Evolutionary conservation across 2,329 filamentous ascomycete genomes (phyloP).

Genomic region (Kalaharituber pfeilii): DNA sequence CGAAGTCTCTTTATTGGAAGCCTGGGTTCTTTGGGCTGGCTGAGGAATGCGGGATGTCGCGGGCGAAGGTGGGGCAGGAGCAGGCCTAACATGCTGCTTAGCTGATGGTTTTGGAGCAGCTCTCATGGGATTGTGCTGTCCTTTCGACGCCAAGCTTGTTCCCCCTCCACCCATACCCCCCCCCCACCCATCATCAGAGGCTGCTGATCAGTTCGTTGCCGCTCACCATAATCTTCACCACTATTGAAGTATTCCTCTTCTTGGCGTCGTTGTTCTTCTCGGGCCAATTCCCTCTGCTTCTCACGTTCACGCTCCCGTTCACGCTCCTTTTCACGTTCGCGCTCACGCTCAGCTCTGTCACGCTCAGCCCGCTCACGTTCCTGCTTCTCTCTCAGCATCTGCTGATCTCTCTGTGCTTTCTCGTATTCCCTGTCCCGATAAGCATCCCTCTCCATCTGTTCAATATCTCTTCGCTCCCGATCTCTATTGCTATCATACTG

Average conservation of each 20-base stretch:
- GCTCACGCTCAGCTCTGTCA: conserved; percentile 32
- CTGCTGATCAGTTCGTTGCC: conserved; percentile 72
- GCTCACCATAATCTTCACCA: conserved; percentile 47
- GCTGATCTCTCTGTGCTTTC: conserved; percentile 30
- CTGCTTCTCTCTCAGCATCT: conserved; percentile 45
- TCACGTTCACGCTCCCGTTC: conserved; percentile 28
- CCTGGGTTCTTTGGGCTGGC: conserved; percentile 31
- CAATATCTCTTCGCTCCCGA: conserved; percentile 28
- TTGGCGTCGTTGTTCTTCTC: conserved; percentile 55
- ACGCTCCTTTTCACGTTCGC: conserved; percentile 21
- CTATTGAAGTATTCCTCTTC: conserved; percentile 52
- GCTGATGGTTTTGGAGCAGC: conserved; percentile 44
- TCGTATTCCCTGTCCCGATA: conserved; percentile 32
- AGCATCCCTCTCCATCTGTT: conserved; percentile 30
- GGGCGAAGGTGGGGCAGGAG: conserved; percentile 31
- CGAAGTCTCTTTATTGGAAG: conserved; percentile 33
- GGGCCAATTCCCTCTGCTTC: conserved; percentile 37
- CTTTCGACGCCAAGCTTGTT: conserved; percentile 29
- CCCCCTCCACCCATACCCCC: conserved; percentile 35
- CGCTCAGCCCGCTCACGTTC: conserved; percentile 30
- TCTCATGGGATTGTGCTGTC: conserved; percentile 70
- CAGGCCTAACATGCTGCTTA: conserved; percentile 29
- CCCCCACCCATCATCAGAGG: conserved; percentile 54
- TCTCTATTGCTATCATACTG: conserved; percentile 14
- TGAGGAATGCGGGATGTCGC: conserved; percentile 9